Base-by-base conservation (phyloP, 2,329 filamentous ascomycete genomes). In the Diplodia corticola region DNA sequence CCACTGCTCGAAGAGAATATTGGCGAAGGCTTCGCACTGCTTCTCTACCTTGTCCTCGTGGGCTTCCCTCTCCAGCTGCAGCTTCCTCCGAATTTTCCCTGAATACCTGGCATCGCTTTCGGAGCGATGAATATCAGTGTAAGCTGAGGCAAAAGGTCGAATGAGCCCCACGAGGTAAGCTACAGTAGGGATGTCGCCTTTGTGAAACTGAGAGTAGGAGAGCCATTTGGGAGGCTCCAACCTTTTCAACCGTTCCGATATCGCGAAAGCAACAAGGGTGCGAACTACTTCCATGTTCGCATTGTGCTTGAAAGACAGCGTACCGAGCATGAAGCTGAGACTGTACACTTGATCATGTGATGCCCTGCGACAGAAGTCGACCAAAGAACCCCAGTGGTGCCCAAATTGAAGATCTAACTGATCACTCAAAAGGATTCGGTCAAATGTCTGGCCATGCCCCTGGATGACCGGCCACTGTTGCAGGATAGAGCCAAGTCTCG, bases 291-390 rank as follows among this genome's bases (percentile, higher is more conserved):
- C 69, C 71, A 83, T 78, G n/a, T 83, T 72, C 0, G 74, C 72
- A 30, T 75, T 69, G 0, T 71, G 28, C 0, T 75, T 70, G 67
- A 82, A 86, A 0, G 80, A 76, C n/a, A 86, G 71, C 0, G 78
- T 69, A 0, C 77, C 79, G 10, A 85, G 74, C 0, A 82, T 67
- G 63, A 85, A 85, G 73, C 83, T 82, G 17, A 85, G 69, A 1
- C 61, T 68, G 60, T 77, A 80, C 12, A 67, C 69, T 24, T 79
- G 74, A 12, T 72, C 30, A 2, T 15, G 20, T 0, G 61, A 67
- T 1, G 71, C 70, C 0, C 70, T 48, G 24, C 75, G 71, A 44
- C 79, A 82, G 3, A 76, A 71, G 37, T 75, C 75, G 1, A 80
- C 76, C 13, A 85, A 70, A 0, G 77, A 68, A 0, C 82, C 83